Percentiles rank a stretch among this genome's conserved stretches.
These are phyloP conservation scores for Glycyrrhiza uralensis DNA, from an alignment of 306 rosid genomes.

Conservation along the genomic window DNA sequence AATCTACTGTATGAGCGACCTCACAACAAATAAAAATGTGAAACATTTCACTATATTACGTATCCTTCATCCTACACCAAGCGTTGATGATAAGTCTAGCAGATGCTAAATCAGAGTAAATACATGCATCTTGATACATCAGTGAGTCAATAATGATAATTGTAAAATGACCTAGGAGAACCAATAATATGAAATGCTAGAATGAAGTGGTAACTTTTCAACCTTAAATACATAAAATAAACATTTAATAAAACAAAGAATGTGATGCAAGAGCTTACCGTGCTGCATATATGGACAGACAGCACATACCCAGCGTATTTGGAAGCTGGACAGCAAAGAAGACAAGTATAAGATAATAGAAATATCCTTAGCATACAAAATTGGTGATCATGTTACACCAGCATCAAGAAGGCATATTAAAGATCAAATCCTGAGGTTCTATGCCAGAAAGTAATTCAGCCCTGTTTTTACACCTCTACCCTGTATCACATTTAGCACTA, in stretches of 20 bases:
- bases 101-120: neutral
- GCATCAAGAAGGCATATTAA: neutral
- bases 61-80: neutral
- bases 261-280: conserved; percentile 52
- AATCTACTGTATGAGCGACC: too few species aligned
- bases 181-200: neutral
- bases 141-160: neutral
- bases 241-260: conserved; percentile 12
- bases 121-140: neutral
- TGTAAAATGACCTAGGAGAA: neutral
- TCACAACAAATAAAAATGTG: neutral
- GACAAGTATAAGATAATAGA: conserved; percentile 10
- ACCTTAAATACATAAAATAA: neutral
- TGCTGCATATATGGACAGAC: conserved; percentile 88
- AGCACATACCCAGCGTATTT: conserved; percentile 91
- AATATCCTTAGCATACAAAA: conserved; percentile 1
- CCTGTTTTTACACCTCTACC: too few species aligned
- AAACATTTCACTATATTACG: neutral
- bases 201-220: neutral
- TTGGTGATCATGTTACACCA: neutral
- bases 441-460: too few species aligned
- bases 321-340: conserved; percentile 66
- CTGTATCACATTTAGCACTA: neutral
- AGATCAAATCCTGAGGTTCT: neutral
- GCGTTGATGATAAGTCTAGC: too few species aligned